Evolutionary conservation across 805 yeast genomes (phyloP), one percentile per base, ranked within the genome.

Genomic region (Cyberlindnera xishuangbannaensis): DNA sequence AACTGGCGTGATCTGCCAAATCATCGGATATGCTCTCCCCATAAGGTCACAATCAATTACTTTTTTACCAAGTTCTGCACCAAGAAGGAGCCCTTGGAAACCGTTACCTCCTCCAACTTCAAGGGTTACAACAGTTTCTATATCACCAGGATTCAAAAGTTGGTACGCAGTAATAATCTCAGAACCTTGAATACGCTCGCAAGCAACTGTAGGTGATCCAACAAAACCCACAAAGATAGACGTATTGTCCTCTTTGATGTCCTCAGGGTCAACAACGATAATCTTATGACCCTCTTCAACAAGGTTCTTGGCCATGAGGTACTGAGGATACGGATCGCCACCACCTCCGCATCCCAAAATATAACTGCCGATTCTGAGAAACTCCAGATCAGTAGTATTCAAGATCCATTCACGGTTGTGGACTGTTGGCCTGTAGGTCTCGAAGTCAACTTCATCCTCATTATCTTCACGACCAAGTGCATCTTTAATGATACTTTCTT

Each of bases 291-390:
- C 74, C 5, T 45, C 34, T 19, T 58, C 38, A 13, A 69, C 30
- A 31, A 55, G 35, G 30, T 61, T 60, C 19, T 61, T 49, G 1
- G 57, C 45, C 22, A 59, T 63, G 25, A 69, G 50, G 35, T 45
- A 65, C n/a, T 46, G 50, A 4, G 71, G 53, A 43, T 68, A 65
- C 15, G 76, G 74, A 34, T 59, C 61, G 20, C 76, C 75, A 15
- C 76, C 76, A 12, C 76, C 76, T 4, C 74, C 76, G 50, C 70
- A 64, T 3, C 75, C 76, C 4, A 69, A 56, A 34, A 69, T 65
- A 40, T 68, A 69, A 15, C 64, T 51, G 8, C 75, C 76, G 30
- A 65, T 55, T 16, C 62, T 47, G 11, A 69, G 35, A 39, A 58
- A 64, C 23, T 67, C 73, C 28, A 55, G 40, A 46, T 69, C 74